Evolutionary conservation across 345 rosid genomes (phyloP).

Genomic region (Rubroshorea leprosula): DNA sequence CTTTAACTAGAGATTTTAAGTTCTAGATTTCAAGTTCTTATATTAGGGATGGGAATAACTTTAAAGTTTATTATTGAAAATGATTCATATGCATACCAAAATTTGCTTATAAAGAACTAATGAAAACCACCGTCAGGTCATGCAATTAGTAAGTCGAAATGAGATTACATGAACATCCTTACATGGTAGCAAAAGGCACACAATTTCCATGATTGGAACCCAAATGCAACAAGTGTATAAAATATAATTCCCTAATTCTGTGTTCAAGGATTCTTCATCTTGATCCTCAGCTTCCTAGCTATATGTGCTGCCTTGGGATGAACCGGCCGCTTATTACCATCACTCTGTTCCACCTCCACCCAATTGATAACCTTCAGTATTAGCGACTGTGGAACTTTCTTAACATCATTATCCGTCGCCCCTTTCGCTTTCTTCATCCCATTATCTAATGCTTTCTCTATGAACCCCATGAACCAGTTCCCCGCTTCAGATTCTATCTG

Average conservation of each 20-base stretch:
- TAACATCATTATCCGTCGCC: slow-evolving; percentile 32
- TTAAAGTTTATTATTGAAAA: too few species aligned
- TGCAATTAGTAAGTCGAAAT: too few species aligned
- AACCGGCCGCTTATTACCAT: slow-evolving; percentile 43
- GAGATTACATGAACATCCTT: too few species aligned
- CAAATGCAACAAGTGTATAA: background rate
- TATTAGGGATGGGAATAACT: too few species aligned
- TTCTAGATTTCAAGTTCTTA: too few species aligned
- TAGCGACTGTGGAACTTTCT: slow-evolving; percentile 61
- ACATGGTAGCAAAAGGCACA: too few species aligned
- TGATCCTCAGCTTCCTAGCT: slow-evolving; percentile 73
- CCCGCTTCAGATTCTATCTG: slow-evolving; percentile 76
- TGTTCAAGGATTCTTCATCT: slow-evolving; percentile 54
- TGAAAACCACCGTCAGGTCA: too few species aligned
- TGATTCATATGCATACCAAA: too few species aligned
- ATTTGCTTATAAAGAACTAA: too few species aligned
- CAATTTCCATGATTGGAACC: too few species aligned
- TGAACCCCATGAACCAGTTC: slow-evolving; percentile 84
- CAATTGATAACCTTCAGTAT: slow-evolving; percentile 72
- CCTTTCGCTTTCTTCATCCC: slow-evolving; percentile 69
- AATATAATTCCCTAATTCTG: background rate
- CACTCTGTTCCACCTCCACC: slow-evolving; percentile 73
- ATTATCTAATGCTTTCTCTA: slow-evolving; percentile 63
- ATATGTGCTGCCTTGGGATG: slow-evolving; percentile 76
- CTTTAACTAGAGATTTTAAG: too few species aligned